Percentiles rank a stretch among this genome's conserved stretches.
phyloP scores from a whole-genome alignment of 768 basidiomycete species.

The Suillus cothurnatus region DNA sequence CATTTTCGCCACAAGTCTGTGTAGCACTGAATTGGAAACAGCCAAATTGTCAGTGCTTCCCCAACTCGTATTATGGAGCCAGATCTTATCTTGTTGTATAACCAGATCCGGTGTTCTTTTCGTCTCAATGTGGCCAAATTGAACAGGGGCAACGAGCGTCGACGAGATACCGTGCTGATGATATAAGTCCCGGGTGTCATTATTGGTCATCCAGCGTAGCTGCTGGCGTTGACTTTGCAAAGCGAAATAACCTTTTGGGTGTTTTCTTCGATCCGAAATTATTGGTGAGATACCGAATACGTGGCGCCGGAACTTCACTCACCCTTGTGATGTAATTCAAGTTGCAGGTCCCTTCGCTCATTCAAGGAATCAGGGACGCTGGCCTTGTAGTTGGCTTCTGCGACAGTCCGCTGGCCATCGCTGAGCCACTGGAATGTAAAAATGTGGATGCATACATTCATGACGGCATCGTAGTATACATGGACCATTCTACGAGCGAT shows the following conservation, averaged over 20 bases:
- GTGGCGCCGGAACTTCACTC: conserved; percentile 17
- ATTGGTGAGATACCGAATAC: conserved; percentile 56
- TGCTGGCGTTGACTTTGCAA: conserved; percentile 92
- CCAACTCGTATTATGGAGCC: not conserved
- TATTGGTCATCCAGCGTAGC: conserved; percentile 69
- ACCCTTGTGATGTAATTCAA: conserved; percentile 32
- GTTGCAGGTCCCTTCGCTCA: conserved; percentile 88
- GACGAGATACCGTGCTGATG: conserved; percentile 40
- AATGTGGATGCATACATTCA: conserved; percentile 70
- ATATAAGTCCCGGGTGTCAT: conserved; percentile 45
- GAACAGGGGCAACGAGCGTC: conserved; percentile 40
- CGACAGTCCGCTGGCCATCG: conserved; percentile 51
- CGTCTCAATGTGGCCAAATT: conserved; percentile 79
- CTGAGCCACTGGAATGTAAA: conserved; percentile 44
- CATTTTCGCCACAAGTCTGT: conserved; percentile 89
- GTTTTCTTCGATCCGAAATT: conserved; percentile 86
- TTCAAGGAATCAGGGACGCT: conserved; percentile 85
- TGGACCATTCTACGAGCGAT: conserved; percentile 60
- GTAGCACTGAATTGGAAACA: conserved; percentile 98
- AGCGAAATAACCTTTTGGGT: conserved; percentile 89
- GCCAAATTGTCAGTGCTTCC: conserved; percentile 81
- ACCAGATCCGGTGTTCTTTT: conserved; percentile 93
- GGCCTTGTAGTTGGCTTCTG: conserved; percentile 87
- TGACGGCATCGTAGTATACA: conserved; percentile 67
- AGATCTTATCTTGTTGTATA: conserved; percentile 10